Percentiles rank a stretch among this genome's conserved stretches.
Conservation (phyloP, 352 stramenopile species). For the Detonula confervacea region DNA sequence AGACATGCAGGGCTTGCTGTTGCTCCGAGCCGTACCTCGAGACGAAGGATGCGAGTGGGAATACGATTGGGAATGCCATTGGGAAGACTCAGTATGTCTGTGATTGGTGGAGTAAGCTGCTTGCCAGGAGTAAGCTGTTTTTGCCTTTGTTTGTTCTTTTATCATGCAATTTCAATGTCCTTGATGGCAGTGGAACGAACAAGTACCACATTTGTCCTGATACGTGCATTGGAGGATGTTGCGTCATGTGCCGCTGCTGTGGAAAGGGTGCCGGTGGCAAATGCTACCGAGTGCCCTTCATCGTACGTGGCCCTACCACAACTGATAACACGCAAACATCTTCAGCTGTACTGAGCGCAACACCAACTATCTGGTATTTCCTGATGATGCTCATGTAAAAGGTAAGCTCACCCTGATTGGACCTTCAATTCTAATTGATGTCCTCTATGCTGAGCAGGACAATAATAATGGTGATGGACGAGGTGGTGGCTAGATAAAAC, state of each 20-base stretch:
- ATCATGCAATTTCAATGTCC: conserved; percentile 49
- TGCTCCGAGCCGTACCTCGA: conserved; percentile 31
- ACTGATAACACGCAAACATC: conserved; percentile 33
- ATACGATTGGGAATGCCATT: too few relatives aligned
- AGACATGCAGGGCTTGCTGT: conserved; percentile 33
- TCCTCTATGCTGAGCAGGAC: conserved; percentile 43
- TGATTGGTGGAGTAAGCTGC: conserved; percentile 31
- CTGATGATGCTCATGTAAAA: conserved; percentile 15
- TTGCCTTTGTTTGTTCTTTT: conserved; percentile 3
- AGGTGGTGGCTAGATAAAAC: too few relatives aligned
- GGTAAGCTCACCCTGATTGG: conserved; percentile 49
- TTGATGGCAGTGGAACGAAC: conserved; percentile 29
- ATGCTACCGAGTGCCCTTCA: conserved; percentile 48
- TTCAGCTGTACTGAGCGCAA: conserved; percentile 35
- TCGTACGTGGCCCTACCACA: conserved; percentile 34
- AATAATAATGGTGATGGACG: conserved; percentile 19
- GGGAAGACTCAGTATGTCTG: conserved; percentile 53
- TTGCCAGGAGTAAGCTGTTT: neutral
- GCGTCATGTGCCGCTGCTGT: conserved; percentile 45
- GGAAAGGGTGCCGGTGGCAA: conserved; percentile 28
- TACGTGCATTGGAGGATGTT: conserved; percentile 29
- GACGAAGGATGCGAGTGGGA: conserved; percentile 35
- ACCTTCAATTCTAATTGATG: conserved; percentile 50
- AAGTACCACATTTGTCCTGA: conserved; percentile 47
- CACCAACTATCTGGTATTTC: conserved; percentile 41